phyloP scores from a whole-genome alignment of 495 filamentous ascomycete genomes.

The Podospora tetraspora region DNA sequence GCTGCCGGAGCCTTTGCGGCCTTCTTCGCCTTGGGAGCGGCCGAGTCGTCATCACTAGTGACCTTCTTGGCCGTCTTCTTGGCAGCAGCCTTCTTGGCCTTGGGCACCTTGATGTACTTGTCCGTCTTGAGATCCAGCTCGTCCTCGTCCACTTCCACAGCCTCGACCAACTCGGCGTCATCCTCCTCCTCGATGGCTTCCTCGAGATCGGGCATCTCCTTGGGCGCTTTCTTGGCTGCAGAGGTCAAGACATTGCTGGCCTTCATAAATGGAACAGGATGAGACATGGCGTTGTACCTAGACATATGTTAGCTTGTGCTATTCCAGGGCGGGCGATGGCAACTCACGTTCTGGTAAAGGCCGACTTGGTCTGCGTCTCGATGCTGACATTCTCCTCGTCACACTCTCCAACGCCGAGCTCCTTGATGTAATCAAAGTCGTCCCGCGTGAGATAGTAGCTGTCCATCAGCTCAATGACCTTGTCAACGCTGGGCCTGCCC shows the following conservation, averaged over 20 bases:
- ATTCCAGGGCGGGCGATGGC: neutral
- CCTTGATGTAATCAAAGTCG: conserved; percentile 86
- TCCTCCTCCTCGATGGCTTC: conserved; percentile 94
- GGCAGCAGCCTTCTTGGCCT: conserved; percentile 43
- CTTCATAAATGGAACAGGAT: conserved; percentile 96
- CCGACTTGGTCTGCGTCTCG: conserved; percentile 75
- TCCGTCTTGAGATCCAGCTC: conserved; percentile 86
- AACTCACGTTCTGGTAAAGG: conserved; percentile 77
- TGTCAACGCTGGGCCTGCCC: conserved; percentile 67
- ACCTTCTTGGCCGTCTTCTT: conserved; percentile 37
- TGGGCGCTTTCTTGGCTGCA: conserved; percentile 20
- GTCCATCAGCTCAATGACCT: conserved; percentile 88
- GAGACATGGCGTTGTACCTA: conserved; percentile 79
- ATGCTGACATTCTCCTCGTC: conserved; percentile 67
- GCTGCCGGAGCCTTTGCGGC: conserved; percentile 11
- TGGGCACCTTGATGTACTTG: conserved; percentile 90
- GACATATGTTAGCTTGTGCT: conserved; percentile 18
- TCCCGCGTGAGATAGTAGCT: conserved; percentile 94
- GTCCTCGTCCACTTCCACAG: conserved; percentile 60
- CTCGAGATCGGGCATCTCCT: conserved; percentile 87
- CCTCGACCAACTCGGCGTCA: conserved; percentile 60
- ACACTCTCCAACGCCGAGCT: conserved; percentile 85
- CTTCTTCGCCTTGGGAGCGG: conserved; percentile 24
- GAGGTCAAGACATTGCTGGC: conserved; percentile 63
- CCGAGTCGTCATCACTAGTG: conserved; percentile 22